Evolutionary conservation across 306 rosid species (phyloP), one percentile per base, ranked within the genome.

Genomic region (Sicyos edulis): DNA sequence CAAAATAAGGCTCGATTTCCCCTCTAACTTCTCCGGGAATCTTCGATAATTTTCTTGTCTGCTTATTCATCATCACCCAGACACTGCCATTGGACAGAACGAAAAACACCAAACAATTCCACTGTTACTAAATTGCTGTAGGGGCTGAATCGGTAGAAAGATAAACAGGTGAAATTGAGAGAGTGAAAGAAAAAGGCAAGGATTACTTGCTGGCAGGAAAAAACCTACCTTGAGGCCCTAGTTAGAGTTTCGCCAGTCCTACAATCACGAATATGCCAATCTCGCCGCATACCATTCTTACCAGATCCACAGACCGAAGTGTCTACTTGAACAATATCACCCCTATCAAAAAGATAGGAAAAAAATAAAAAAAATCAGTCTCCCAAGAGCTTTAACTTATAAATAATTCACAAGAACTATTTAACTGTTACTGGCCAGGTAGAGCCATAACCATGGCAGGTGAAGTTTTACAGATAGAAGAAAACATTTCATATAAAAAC

Each of bases 41-140:
- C 75, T 95, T 95, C 16, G 99, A 91, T 53, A 95, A 79, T 83
- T 82, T 91, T 86, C 99, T 87, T 8, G 99, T 95, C 78, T 82
- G 75, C 76, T 91, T 95, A 86, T 95, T 91, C 99, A 95, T 95
- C 99, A 91, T 95, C 82, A 95, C 99, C 96, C 97, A 91, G 71
- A 95, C 92, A 88, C 99, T 95, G 87, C 64, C 77, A 74, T 72
- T 79, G 85, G 32, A 64, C n/a, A n/a, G n/a, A n/a, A n/a, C n/a
- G n/a, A n/a, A n/a, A n/a, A n/a, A n/a, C n/a, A n/a, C n/a, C n/a
- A n/a, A n/a, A n/a, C n/a, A 76, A 75, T 37, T 10, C 74, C 77
- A 37, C 42, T 11, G 62, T 56, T 77, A 65, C 71, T 68, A 66
- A 40, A 64, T 6, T 19, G 29, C 16, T 16, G 70, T 17, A 5